Base-by-base conservation (phyloP, 495 filamentous ascomycete genomes). In the Thozetella sp. region DNA sequence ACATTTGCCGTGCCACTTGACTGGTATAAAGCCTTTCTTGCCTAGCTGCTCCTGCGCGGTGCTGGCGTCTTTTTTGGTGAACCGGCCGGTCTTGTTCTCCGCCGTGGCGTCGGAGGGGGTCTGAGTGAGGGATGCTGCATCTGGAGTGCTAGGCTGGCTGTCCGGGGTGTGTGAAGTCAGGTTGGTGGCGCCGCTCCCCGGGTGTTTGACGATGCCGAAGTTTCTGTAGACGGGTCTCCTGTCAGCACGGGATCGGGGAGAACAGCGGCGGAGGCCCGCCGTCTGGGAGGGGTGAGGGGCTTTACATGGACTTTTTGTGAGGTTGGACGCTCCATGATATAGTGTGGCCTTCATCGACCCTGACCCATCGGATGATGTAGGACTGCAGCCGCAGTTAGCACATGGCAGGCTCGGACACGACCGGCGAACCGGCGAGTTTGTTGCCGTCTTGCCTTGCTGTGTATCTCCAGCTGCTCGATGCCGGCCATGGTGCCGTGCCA, bases 261-360 rank as follows among this genome's bases (percentile, higher is more conserved):
- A 24, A 30, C 15, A 13, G 27, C 15, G 25, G 23, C 3, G 30
- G 57, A 24, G 24, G 34, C 48, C 40, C 3, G 50, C 25, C n/a
- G 11, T 50, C 22, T 12, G 51, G 52, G 45, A 51, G n/a, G 51
- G 40, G 50, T 23, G 6, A 46, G 48, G 23, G 13, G 45, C 59
- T 73, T 65, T 72, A 87, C 86, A 99, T 88, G 23, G 93, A 97
- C 74, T 97, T 97, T 80, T 94, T 97, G 69, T 97, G 92, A 6
- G 95, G 96, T 66, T 98, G 92, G 23, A 98, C 87, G 69, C 91
- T 97, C 95, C 95, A 99, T 4, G 93, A 97, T 66, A 99, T 95
- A 60, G 95, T 96, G 70, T 96, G 89, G 52, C 86, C 88, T 58
- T 88, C 88, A 52, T 92, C 87, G 57, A 97, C 94, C 66, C 91